These are phyloP conservation scores for Castanospermum australe DNA, from an alignment of 306 rosid genomes.

Conservation along the genomic window DNA sequence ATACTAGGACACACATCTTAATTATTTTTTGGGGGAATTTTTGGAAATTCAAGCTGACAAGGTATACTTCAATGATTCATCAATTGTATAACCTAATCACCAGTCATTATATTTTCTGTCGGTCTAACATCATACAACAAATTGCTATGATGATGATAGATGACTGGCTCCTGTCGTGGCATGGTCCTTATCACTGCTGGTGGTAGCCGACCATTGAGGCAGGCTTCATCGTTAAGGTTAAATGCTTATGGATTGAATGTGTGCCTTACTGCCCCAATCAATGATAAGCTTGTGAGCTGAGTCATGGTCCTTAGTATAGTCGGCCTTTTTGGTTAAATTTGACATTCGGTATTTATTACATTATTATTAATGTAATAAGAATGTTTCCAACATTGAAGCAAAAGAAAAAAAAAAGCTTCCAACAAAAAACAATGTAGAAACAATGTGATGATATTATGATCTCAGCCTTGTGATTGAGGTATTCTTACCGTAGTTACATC, in stretches of 20 bases:
- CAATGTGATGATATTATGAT: neutral
- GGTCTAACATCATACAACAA: neutral
- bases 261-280: no score
- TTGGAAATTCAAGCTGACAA: no score
- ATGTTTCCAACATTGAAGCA: neutral
- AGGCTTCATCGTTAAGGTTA: neutral
- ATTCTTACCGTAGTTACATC: neutral
- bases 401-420: neutral
- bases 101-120: no score
- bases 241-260: neutral
- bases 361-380: neutral
- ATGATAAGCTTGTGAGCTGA: no score
- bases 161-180: neutral
- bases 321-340: neutral
- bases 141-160: neutral
- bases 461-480: neutral
- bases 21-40: neutral
- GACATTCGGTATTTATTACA: neutral
- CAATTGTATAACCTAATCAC: no score
- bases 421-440: neutral
- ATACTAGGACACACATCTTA: neutral
- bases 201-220: neutral
- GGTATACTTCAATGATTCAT: no score
- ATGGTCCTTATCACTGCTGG: neutral
- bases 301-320: neutral